phyloP scores from a whole-genome alignment of 108 stramenopile species.

The Nannochloropsis gaditana region DNA sequence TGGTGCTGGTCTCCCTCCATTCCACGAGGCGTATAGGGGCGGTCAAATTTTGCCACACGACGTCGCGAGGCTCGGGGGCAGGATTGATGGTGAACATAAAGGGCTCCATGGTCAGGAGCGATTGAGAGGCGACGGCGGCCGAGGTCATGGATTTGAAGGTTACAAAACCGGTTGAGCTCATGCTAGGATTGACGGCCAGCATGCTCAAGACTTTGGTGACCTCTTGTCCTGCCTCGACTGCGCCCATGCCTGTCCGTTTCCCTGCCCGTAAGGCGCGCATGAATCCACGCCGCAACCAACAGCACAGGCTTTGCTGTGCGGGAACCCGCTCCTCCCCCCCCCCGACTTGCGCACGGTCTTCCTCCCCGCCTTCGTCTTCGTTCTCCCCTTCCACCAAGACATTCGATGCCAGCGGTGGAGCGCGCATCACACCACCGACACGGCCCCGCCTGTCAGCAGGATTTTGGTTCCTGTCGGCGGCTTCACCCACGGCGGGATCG shows the following conservation, averaged over 20 bases:
- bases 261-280: neutral
- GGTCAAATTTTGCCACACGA: neutral
- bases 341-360: neutral
- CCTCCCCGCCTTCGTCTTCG: neutral
- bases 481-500: neutral
- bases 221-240: neutral
- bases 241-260: neutral
- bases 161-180: neutral
- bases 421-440: no score
- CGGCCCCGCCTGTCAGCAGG: no score
- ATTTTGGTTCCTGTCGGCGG: no score
- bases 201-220: neutral
- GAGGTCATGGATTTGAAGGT: conserved; percentile 9
- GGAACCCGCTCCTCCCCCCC: neutral
- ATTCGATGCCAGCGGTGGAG: neutral
- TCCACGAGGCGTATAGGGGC: neutral
- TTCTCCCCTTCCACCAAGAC: neutral
- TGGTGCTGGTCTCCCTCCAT: neutral
- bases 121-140: neutral
- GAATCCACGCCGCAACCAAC: neutral
- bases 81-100: conserved; percentile 4
- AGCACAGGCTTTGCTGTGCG: neutral
- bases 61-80: neutral
- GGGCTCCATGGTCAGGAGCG: neutral
- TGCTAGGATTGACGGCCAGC: neutral